Base-by-base conservation (phyloP, 1,139 yeast species). In the Ogataea hybrid region DNA sequence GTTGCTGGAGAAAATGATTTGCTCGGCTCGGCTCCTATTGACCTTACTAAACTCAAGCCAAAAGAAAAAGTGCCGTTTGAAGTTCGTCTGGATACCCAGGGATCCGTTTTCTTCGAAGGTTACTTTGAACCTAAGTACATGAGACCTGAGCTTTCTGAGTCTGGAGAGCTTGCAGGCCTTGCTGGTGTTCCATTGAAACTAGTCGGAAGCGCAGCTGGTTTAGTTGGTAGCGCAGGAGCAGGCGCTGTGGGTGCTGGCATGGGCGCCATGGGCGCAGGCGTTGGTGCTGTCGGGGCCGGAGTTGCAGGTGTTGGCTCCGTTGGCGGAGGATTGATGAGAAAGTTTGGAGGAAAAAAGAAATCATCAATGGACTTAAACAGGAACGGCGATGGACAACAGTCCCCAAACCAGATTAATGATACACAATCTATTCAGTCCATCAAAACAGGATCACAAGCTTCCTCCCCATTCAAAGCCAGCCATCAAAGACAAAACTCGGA, bases 91-190 rank as follows among this genome's bases (percentile, higher is more conserved):
- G 71, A 75, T 47, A 79, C 88, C 12, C 80, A 81, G 60, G 94
- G 94, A 49, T 54, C 66, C 1, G 66, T 83, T 15, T 65, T 71
- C 42, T 59, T 81, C 46, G 66, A 70, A 39, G 81, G 77, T 5
- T 65, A 69, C 1, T 84, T 84, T 64, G 62, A 59, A 42, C 88
- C 92, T n/a, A 77, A 79, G 52, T 84, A 82, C 60, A 65, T 79
- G 34, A 77, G 84, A 59, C 88, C 90, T 17, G 64, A 67, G 40
- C 63, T 82, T 42, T 70, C 68, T 25, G 48, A 64, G 12, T 43
- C 49, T 12, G 39, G 39, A 6, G 63, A 64, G 14, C 52, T 75
- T 37, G 63, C 67, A 21, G 62, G 64, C 11, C 64, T 76, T 23
- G 63, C 75, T 6, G 74, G 70, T 28, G 72, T 65, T 22, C 77